Evolutionary conservation across 192 early-diverging fungal genomes (phyloP), one percentile per base, ranked within the genome.

Genomic region (Chytriomyces hyalinus): DNA sequence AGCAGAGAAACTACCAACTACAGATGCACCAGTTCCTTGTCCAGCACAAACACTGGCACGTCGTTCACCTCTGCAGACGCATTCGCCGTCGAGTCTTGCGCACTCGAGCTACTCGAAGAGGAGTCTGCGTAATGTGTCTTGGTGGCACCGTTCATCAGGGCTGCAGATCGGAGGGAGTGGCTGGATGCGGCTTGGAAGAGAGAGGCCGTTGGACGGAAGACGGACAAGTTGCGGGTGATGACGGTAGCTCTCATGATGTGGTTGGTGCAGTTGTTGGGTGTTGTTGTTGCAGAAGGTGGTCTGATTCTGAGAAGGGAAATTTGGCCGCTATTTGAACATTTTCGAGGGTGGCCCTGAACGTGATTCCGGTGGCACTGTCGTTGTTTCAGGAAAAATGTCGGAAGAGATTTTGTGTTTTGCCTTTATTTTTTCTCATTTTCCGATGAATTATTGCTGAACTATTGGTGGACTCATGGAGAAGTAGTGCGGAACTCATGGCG

Each of bases 1-100:
- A 13, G 20, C 3, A 13, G 13, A 57, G 53, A 57, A 13, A 57
- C 53, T 20, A 13, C 17, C 11, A 60, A 45, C 28, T 62, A 73
- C 26, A 63, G 5, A 45, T 73, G 71, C 26, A 73, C 71, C 8
- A 73, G 43, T 22, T 73, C 71, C 61, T 73, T 73, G 26, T 73
- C 71, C 0, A 73, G 71, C 24, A 45, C 61, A 49, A 73, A 73
- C 24, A 22, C 10, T 13, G 71, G 60, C 22, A n/a, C 71, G 8
- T 28, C 71, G n/a, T 11, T 60, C 61, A n/a, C 28, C 17, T 15
- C 15, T 48, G 57, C 17, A 15, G 70, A 26, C 6, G 64, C 64
- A 20, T 60, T n/a, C 13, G 70, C 9, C 13, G 48, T 8, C 10
- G 70, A 51, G 36, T n/a, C 20, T 62, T 53, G 9, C 1, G 71